Evolutionary conservation across 2,329 filamentous ascomycete genomes (phyloP).

Genomic region (Bipolaris cookei): DNA sequence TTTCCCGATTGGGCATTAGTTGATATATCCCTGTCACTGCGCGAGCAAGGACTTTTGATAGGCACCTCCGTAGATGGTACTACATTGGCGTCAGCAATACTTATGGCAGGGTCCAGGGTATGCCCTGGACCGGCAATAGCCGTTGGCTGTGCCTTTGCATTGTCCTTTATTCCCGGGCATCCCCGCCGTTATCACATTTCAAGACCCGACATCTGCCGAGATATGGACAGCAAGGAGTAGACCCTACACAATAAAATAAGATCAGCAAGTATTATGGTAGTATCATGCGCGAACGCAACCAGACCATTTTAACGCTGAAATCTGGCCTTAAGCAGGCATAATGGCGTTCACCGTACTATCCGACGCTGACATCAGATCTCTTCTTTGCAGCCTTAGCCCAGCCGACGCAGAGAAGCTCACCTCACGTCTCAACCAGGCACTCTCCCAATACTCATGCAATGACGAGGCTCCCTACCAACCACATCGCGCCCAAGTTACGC

Average conservation of each 20-base stretch:
- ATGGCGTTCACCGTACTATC: conserved; percentile 27
- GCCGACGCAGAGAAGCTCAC: conserved; percentile 4
- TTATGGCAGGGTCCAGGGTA: neutral
- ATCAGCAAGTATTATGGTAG: too few species aligned
- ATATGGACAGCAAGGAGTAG: neutral
- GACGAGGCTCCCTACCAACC: conserved; percentile 50
- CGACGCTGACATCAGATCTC: conserved; percentile 33
- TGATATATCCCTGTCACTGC: too few species aligned
- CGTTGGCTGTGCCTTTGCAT: neutral
- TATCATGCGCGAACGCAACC: too few species aligned
- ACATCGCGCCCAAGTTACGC: conserved; percentile 51
- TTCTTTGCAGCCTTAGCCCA: conserved; percentile 44
- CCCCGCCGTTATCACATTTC: neutral
- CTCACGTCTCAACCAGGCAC: conserved; percentile 26
- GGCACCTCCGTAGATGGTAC: too few species aligned
- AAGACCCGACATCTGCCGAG: neutral
- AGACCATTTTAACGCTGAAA: too few species aligned
- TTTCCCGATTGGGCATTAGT: too few species aligned
- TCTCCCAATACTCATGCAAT: conserved; percentile 37
- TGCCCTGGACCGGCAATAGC: neutral
- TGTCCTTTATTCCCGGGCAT: neutral
- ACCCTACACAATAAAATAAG: neutral
- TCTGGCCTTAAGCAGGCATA: neutral
- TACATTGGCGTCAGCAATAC: neutral
- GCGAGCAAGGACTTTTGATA: too few species aligned